Evolutionary conservation across 768 basidiomycete species (phyloP).

Genomic region (Leccinum variicolor): DNA sequence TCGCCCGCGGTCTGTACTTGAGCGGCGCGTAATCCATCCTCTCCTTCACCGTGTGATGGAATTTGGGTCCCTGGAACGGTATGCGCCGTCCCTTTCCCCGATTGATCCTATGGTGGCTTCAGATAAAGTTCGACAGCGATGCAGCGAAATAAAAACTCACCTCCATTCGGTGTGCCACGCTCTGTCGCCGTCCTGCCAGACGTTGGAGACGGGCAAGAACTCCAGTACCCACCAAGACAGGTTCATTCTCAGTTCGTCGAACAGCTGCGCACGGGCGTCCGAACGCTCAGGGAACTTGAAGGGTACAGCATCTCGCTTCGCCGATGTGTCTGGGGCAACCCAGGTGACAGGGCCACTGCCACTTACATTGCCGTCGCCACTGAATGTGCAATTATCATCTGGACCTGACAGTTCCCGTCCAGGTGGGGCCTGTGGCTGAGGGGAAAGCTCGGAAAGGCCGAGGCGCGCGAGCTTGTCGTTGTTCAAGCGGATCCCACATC

Average conservation of each 20-base stretch:
- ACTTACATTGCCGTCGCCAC: neutral
- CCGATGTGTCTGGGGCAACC: neutral
- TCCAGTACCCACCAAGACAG: conserved; percentile 72
- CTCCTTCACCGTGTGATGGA: conserved; percentile 62
- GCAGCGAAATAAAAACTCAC: conserved; percentile 40
- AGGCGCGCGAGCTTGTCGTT: conserved; percentile 43
- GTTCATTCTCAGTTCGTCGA: conserved; percentile 48
- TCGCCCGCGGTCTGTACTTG: conserved; percentile 58
- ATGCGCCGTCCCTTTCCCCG: conserved; percentile 59
- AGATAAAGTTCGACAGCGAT: neutral
- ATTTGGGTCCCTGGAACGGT: conserved; percentile 42
- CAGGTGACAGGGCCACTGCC: neutral
- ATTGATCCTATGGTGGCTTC: conserved; percentile 32
- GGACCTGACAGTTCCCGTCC: neutral
- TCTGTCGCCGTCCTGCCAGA: conserved; percentile 55
- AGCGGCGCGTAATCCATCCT: conserved; percentile 48
- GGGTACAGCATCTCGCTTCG: neutral
- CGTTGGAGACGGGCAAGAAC: conserved; percentile 50
- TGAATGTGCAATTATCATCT: neutral
- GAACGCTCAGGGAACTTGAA: conserved; percentile 9
- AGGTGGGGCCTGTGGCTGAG: conserved; percentile 6
- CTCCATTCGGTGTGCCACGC: conserved; percentile 51
- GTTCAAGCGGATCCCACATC: conserved; percentile 61
- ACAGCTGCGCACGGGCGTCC: conserved; percentile 43
- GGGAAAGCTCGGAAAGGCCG: conserved; percentile 29